phyloP scores from a whole-genome alignment of 2,329 filamentous ascomycete genomes.

The Penicillium hesseltinei region DNA sequence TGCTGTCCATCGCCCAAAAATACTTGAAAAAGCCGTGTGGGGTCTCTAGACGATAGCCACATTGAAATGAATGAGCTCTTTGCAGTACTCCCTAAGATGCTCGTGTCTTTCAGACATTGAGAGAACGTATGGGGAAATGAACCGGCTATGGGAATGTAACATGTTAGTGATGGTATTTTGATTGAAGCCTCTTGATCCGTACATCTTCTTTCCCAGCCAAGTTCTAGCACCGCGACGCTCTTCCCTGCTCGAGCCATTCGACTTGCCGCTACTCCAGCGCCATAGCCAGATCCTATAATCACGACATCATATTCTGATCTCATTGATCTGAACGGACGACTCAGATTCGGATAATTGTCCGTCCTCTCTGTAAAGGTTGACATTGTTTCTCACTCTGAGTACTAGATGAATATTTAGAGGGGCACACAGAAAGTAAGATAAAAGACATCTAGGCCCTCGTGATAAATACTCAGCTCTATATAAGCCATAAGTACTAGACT shows the following conservation, averaged over 20 bases:
- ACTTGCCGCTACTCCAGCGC: slow-evolving; percentile 64
- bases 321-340: slow-evolving; percentile 7
- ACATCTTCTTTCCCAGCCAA: slow-evolving; percentile 63
- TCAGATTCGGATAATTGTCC: slow-evolving; percentile 10
- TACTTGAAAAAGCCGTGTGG: slow-evolving; percentile 63
- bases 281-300: slow-evolving; percentile 68
- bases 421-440: neutral
- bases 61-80: slow-evolving; percentile 1
- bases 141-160: slow-evolving; percentile 1
- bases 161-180: neutral
- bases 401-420: neutral
- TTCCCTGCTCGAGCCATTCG: slow-evolving; percentile 61
- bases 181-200: slow-evolving; percentile 1
- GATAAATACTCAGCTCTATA: neutral
- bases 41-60: slow-evolving; percentile 42
- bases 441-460: neutral
- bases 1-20: slow-evolving; percentile 64
- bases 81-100: slow-evolving; percentile 9
- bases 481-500: neutral
- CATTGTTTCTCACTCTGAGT: slow-evolving; percentile 1
- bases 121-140: slow-evolving; percentile 14
- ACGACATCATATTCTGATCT: slow-evolving; percentile 59
- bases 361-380: neutral
- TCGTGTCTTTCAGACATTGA: slow-evolving; percentile 11
- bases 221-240: slow-evolving; percentile 63